A percentile compares a stretch with the other conserved stretches of the same genome.
Evolutionary conservation across 257 asterid genomes (phyloP).

Genomic region (Forsythia suspensa): DNA sequence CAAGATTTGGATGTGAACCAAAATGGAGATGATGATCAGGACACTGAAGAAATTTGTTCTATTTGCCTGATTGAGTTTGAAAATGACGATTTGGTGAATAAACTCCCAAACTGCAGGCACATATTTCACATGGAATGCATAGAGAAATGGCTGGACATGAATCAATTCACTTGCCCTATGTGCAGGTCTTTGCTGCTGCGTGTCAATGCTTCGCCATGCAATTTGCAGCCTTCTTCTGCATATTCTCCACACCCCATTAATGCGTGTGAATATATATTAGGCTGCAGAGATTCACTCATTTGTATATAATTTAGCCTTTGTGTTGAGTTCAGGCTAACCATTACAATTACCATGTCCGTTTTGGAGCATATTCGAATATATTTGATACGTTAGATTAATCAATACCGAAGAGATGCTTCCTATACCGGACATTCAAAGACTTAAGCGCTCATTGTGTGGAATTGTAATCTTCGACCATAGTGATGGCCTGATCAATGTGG

Average conservation of each 20-base stretch:
- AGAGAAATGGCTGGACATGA: slow-evolving; percentile 51
- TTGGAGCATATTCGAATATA: too few relatives aligned
- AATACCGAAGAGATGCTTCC: too few relatives aligned
- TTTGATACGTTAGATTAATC: too few relatives aligned
- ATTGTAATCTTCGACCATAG: too few relatives aligned
- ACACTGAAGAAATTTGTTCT: slow-evolving; percentile 38
- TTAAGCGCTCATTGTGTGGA: too few relatives aligned
- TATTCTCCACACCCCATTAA: too few relatives aligned
- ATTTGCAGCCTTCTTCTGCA: not conserved
- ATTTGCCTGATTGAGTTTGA: slow-evolving; percentile 59
- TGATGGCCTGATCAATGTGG: too few relatives aligned
- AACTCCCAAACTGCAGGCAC: slow-evolving; percentile 51
- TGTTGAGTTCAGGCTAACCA: not conserved
- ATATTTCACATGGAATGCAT: slow-evolving; percentile 62
- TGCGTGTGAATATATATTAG: not conserved
- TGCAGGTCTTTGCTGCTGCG: slow-evolving; percentile 54
- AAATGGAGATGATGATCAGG: not conserved
- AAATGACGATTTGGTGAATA: slow-evolving; percentile 46
- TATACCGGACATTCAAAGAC: too few relatives aligned
- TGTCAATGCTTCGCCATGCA: slow-evolving; percentile 32
- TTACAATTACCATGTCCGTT: too few relatives aligned
- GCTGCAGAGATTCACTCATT: too few relatives aligned
- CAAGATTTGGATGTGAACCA: slow-evolving; percentile 6
- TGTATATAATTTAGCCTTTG: too few relatives aligned
- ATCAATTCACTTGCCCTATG: slow-evolving; percentile 66